Base-by-base conservation (phyloP, 257 asterid species). In the Schizonepeta tenuifolia region DNA sequence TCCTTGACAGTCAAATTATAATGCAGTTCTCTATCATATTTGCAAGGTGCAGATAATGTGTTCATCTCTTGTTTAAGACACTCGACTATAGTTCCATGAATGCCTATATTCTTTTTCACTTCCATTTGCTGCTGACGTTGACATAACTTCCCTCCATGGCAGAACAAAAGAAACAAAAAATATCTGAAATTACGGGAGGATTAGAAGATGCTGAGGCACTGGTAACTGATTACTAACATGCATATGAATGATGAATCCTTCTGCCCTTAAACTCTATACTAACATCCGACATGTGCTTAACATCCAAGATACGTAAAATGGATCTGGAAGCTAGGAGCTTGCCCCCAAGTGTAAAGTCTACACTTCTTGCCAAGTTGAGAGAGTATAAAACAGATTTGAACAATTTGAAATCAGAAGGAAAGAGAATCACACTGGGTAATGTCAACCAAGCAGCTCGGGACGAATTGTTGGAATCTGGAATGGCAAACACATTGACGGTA, bases 251-350 rank as follows among this genome's bases (percentile, higher is more conserved):
- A 9, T 1, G 15, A 47, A 44, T 22, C 60, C 55, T 22, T 56
- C 14, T 62, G 4, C 14, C 7, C 26, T 44, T 24, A 31, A 51
- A 62, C 43, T 44, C 17, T 31, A 51, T 2, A 67, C 59, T 71
- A 50, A 75, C 24, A 28, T 41, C 41, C 40, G 18, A 21, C 54
- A 51, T 65, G 44, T n/a, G 20, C 5, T 63, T 54, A 41, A 53
- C 28, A 28, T 55, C 65, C 43, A 57, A 90, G 97, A 85, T 90
- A 53, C 90, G 90, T 67, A 90, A 90, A 83, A 90, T 90, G 97
- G 97, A 88, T 75, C 86, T 85, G 43, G 97, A 90, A 83, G 97
- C 96, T 69, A 79, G 96, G 77, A 90, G 93, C 67, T 78, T 88
- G 83, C 86, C 87, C 17, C 87, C 92, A 55, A 84, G 71, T 79